Evolutionary conservation across 2,329 filamentous ascomycete species (phyloP).

Genomic region (Pestalotiopsis sp.): DNA sequence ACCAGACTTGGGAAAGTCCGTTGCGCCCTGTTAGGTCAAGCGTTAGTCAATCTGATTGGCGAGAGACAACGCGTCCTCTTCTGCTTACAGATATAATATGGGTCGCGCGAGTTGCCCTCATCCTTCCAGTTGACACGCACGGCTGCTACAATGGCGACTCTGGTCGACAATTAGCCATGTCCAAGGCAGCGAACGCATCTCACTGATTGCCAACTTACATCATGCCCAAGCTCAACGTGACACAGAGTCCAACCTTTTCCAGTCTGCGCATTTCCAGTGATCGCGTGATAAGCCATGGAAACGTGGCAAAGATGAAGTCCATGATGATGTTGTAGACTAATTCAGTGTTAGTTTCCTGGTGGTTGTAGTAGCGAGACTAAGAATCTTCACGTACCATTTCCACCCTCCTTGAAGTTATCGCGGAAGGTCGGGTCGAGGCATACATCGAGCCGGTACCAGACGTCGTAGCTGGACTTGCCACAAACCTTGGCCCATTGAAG

Average conservation of each 20-base stretch:
- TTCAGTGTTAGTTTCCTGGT: not conserved
- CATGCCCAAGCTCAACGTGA: constrained; percentile 54
- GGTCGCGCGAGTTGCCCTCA: constrained; percentile 45
- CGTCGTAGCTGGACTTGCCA: constrained; percentile 13
- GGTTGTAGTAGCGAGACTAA: not conserved
- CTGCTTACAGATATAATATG: constrained; percentile 47
- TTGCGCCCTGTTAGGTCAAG: constrained; percentile 36
- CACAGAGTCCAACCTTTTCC: constrained; percentile 52
- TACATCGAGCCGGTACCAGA: constrained; percentile 14
- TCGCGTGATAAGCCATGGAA: constrained; percentile 53
- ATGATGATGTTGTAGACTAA: constrained; percentile 56
- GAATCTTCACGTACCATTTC: not conserved
- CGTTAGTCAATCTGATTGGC: not conserved
- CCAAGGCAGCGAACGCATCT: not conserved
- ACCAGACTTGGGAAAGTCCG: constrained; percentile 48
- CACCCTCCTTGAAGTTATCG: constrained; percentile 15
- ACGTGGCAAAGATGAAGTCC: constrained; percentile 52
- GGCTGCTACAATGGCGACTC: constrained; percentile 44
- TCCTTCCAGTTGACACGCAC: constrained; percentile 53
- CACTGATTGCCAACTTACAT: constrained; percentile 26
- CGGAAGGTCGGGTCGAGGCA: constrained; percentile 14
- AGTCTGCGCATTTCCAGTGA: constrained; percentile 47
- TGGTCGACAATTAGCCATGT: not conserved
- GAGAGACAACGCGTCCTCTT: not conserved
- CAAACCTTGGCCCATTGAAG: constrained; percentile 23